Conservation (phyloP, 805 yeast species). For the Cyberlindnera subsufficiens region DNA sequence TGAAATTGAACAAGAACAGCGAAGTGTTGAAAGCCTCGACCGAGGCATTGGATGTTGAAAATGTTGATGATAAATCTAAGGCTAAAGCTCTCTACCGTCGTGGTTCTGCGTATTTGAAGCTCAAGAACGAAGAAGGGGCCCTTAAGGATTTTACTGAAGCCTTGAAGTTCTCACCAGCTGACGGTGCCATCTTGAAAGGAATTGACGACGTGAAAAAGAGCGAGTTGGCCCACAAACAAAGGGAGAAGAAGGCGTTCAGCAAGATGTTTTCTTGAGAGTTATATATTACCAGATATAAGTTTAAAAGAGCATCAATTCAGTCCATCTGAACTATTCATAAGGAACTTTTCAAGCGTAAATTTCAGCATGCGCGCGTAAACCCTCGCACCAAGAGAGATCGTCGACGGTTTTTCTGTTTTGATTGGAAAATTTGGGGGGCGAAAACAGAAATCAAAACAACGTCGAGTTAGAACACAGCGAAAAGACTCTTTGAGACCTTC, state of each 20-base stretch:
- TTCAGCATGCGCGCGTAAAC: conserved; percentile 6
- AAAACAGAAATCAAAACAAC: neutral
- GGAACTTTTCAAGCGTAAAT: conserved; percentile 6
- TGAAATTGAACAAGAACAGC: conserved; percentile 53
- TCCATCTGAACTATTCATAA: too few species aligned
- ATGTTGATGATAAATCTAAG: conserved; percentile 51
- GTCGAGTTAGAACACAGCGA: neutral
- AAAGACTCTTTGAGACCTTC: neutral
- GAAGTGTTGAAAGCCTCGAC: conserved; percentile 55
- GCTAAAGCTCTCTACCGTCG: conserved; percentile 87
- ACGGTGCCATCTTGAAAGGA: conserved; percentile 64
- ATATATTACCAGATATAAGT: neutral
- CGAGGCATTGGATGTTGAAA: conserved; percentile 58
- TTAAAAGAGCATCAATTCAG: too few species aligned
- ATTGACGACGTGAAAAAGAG: conserved; percentile 50
- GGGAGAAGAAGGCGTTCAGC: conserved; percentile 69
- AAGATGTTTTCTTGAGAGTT: conserved; percentile 47
- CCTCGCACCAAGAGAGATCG: conserved; percentile 3
- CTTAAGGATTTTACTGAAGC: conserved; percentile 63
- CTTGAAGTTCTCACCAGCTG: conserved; percentile 55
- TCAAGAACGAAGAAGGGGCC: conserved; percentile 69
- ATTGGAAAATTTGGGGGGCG: conserved; percentile 2
- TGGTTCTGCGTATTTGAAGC: conserved; percentile 62
- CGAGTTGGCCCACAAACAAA: conserved; percentile 50
- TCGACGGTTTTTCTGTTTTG: neutral